phyloP scores from a whole-genome alignment of 345 rosid species.

The Euphorbia lathyris region DNA sequence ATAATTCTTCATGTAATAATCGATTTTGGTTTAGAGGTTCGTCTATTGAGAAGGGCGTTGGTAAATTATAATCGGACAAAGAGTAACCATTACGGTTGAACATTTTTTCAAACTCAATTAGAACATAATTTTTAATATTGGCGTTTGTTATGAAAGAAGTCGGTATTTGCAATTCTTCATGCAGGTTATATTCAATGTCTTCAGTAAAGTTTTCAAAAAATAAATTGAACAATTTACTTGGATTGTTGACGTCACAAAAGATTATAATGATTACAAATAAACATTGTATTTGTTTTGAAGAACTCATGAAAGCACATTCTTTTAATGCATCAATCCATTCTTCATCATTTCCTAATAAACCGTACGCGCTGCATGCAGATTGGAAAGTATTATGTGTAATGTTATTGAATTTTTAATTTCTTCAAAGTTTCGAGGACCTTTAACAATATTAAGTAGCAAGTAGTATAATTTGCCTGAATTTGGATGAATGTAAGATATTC shows the following conservation, averaged over 20 bases:
- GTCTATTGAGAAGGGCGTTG: neutral
- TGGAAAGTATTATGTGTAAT: neutral
- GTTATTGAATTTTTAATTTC: neutral
- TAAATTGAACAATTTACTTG: neutral
- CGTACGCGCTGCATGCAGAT: neutral
- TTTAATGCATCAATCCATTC: neutral
- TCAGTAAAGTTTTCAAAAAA: neutral
- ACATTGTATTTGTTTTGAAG: accelerated
- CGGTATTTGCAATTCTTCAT: neutral
- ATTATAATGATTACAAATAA: neutral
- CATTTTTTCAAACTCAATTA: neutral
- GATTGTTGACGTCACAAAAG: neutral
- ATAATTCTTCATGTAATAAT: neutral
- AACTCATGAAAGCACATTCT: neutral
- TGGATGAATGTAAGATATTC: neutral
- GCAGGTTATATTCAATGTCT: neutral
- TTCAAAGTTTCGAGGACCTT: neutral
- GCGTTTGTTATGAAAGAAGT: too few species aligned
- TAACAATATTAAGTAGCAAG: neutral
- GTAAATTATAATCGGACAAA: neutral
- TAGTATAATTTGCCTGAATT: neutral
- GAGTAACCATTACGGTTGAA: neutral
- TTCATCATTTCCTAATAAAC: neutral
- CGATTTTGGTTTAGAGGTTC: neutral
- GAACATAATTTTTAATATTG: neutral